phyloP scores from a whole-genome alignment of 805 yeast genomes.

The Candida orba region DNA sequence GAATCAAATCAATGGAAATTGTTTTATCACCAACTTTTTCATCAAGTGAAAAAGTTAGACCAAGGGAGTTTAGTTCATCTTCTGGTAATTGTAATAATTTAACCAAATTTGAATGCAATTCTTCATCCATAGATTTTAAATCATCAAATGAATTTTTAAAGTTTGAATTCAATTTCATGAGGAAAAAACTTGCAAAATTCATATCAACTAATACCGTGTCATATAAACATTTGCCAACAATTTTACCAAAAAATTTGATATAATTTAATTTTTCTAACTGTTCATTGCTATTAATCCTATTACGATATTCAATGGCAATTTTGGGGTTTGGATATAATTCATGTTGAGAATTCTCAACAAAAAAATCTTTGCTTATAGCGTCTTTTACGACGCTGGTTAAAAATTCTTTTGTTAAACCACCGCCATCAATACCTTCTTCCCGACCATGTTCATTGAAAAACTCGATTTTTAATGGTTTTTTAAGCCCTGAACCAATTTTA shows the following conservation, averaged over 20 bases:
- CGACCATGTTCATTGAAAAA: constrained; percentile 67
- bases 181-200: constrained; percentile 78
- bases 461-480: constrained; percentile 50
- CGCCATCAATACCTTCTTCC: constrained; percentile 95
- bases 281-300: constrained; percentile 26
- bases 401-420: constrained; percentile 91
- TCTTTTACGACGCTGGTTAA: constrained; percentile 64
- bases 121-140: constrained; percentile 59
- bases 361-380: constrained; percentile 45
- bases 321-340: constrained; percentile 72
- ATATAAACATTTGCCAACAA: constrained; percentile 84
- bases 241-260: constrained; percentile 64
- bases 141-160: constrained; percentile 70
- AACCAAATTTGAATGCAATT: constrained; percentile 55
- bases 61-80: constrained; percentile 46
- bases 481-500: constrained; percentile 47
- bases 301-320: constrained; percentile 30
- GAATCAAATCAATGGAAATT: constrained; percentile 49
- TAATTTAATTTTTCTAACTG: constrained; percentile 26
- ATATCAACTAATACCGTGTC: constrained; percentile 77
- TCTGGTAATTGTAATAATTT: constrained; percentile 51
- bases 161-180: constrained; percentile 43
- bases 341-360: constrained; percentile 41
- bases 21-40: constrained; percentile 34
- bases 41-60: constrained; percentile 58